A percentile compares a stretch with the other conserved stretches of the same genome.
Evolutionary conservation across 768 basidiomycete species (phyloP).

Genomic region (Termitomyces titanicus): DNA sequence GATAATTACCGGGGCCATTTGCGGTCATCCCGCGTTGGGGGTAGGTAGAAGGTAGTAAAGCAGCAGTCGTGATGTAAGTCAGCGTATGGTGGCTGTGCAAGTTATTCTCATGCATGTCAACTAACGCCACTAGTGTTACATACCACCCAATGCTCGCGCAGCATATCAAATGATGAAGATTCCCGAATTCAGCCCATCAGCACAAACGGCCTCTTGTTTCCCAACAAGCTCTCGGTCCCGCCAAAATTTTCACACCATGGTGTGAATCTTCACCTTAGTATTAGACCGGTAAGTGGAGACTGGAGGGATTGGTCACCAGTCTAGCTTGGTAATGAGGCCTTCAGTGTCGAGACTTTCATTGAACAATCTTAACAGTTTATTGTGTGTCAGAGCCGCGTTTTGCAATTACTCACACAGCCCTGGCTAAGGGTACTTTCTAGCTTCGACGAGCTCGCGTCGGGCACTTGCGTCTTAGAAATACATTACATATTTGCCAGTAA

Average conservation of each 20-base stretch:
- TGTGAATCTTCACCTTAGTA: too few species aligned
- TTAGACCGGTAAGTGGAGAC: too few species aligned
- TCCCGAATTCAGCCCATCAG: too few species aligned
- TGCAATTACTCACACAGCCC: too few species aligned
- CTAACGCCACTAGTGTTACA: neutral
- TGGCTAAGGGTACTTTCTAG: too few species aligned
- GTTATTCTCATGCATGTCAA: neutral
- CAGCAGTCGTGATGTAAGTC: neutral
- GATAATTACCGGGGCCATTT: conserved; percentile 31
- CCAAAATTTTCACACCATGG: too few species aligned
- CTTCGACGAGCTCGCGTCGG: too few species aligned
- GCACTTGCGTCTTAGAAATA: too few species aligned
- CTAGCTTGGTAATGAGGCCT: too few species aligned
- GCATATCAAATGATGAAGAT: neutral
- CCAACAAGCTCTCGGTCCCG: too few species aligned
- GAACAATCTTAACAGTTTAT: neutral
- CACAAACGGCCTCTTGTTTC: too few species aligned
- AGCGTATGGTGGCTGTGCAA: conserved; percentile 1
- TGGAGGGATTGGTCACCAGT: too few species aligned
- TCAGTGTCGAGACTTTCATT: neutral
- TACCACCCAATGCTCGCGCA: neutral
- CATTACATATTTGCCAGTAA: neutral
- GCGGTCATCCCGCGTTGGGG: conserved; percentile 23
- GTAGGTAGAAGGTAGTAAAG: conserved; percentile 1
- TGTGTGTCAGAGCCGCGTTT: neutral